A percentile compares a stretch with the other conserved stretches of the same genome.
These are phyloP conservation scores for Pseudisothecium myosuroides DNA, from an alignment of 225 moss, liverwort and hornwort genomes.

Conservation along the genomic window DNA sequence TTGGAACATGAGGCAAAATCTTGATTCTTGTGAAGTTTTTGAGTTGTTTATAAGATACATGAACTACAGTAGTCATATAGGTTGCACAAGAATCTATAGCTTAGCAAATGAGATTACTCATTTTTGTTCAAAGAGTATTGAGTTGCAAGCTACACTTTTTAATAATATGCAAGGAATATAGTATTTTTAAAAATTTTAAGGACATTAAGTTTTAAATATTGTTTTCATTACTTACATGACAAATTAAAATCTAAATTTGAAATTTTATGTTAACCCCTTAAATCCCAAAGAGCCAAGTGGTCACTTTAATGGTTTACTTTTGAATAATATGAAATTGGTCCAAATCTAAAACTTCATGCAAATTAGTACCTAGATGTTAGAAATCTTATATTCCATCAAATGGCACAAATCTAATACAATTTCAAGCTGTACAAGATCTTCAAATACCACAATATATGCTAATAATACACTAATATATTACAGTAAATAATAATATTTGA, in stretches of 20 bases:
- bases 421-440: not conserved
- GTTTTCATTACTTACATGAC: not conserved
- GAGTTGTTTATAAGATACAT: not conserved
- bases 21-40: not conserved
- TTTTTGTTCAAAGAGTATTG: not conserved
- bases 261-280: not conserved
- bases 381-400: not conserved
- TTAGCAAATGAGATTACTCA: not conserved
- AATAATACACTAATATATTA: not conserved
- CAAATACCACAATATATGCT: not conserved
- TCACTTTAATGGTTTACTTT: not conserved
- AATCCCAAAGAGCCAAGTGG: not conserved
- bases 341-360: not conserved
- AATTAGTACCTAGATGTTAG: not conserved
- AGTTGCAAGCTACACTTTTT: not conserved
- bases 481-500: not conserved
- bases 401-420: not conserved
- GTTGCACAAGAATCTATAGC: not conserved
- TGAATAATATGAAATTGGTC: not conserved
- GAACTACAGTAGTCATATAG: not conserved
- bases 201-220: not conserved
- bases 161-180: not conserved
- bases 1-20: not conserved
- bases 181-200: not conserved
- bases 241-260: not conserved